These are phyloP conservation scores for Edaphochlamys debaryana DNA, from an alignment of 139 green algal genomes.

Conservation along the genomic window DNA sequence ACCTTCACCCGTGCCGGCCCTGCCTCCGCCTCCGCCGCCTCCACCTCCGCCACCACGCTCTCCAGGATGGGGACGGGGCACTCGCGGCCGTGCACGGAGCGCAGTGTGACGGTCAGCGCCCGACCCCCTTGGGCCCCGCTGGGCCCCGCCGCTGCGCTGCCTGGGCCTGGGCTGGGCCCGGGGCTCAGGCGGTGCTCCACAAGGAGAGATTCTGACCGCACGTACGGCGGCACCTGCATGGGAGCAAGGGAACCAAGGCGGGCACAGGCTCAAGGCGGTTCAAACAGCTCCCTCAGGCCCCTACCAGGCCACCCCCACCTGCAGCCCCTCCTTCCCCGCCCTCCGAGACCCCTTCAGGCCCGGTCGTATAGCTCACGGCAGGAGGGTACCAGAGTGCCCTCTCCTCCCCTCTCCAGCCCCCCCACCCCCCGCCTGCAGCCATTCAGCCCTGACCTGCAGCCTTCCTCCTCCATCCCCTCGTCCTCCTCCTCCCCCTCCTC, in stretches of 20 bases:
- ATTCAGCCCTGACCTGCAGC: too few species aligned
- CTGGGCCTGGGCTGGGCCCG: not conserved
- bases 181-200: slow-evolving; percentile 28
- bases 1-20: not conserved
- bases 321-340: too few species aligned
- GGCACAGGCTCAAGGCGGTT: not conserved
- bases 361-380: too few species aligned
- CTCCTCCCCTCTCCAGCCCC: too few species aligned
- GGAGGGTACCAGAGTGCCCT: too few species aligned
- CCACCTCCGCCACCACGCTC: not conserved
- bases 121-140: not conserved
- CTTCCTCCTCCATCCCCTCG: too few species aligned
- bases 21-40: not conserved
- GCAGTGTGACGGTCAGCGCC: slow-evolving; percentile 53
- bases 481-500: too few species aligned
- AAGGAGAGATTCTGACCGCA: slow-evolving; percentile 51
- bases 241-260: not conserved
- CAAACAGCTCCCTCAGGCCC: too few species aligned
- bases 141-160: not conserved
- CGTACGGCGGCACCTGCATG: slow-evolving; percentile 46
- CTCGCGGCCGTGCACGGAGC: slow-evolving; percentile 58
- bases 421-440: too few species aligned
- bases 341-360: too few species aligned
- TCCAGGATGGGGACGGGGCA: slow-evolving; percentile 72
- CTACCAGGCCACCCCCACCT: too few species aligned